Evolutionary conservation across 768 basidiomycete genomes (phyloP), one percentile per base, ranked within the genome.

Genomic region (Chiua virens): DNA sequence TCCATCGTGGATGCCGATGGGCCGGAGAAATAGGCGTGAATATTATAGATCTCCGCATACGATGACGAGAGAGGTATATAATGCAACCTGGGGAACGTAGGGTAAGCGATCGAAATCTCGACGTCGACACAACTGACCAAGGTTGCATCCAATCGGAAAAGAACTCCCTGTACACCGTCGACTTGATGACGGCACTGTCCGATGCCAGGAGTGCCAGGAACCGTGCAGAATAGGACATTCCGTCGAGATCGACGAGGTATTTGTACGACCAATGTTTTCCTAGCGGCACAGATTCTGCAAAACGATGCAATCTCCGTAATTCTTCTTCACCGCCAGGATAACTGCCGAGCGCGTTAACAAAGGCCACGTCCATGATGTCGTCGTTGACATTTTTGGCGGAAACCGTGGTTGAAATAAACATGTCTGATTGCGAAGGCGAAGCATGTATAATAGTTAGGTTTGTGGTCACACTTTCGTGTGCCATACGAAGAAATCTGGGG

Each of bases 231-330:
- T 98, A 98, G 18, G 90, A 87, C 89, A 94, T 95, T 15, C 96
- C 95, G 62, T 97, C 95, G 50, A 98, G 70, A 69, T 98, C 95
- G 54, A 95, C 71, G 32, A 96, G 76, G 63, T 95, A 92, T 73
- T 97, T 96, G 75, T 94, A 92, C 52, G 85, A 75, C 95, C 95
- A 98, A 62, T 93, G 87, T 49, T 84, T 79, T 7, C 91, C 91
- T 1, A 98, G 73, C 3, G 87, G 86, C 1, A 90, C 92, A 1
- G 88, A 75, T 45, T 89, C 82, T 11, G 79, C 81, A 58, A 90
- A 86, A 28, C 88, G 79, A 65, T 90, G 85, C 32, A 79, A 74
- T 52, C 74, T 68, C 56, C 80, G 73, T 60, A 97, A 71, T 17
- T 81, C 82, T 8, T 79, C 67, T 58, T 87, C 71, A 15, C 92